Evolutionary conservation across 2,329 filamentous ascomycete genomes (phyloP).

Genomic region (Calonectria pauciramosa): DNA sequence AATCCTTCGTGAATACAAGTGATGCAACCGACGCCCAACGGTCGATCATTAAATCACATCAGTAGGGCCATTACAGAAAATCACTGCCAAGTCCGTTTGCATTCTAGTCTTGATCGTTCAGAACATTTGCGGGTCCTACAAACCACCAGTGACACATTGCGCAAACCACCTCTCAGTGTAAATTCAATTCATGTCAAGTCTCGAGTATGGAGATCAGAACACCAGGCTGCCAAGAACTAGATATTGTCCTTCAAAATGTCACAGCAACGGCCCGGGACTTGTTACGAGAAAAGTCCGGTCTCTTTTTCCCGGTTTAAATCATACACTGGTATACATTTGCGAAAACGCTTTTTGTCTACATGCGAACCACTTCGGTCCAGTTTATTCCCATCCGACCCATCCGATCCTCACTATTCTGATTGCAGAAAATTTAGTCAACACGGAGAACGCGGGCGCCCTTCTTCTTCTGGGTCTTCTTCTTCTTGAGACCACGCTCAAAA

Average conservation of each 20-base stretch:
- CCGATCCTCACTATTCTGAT: constrained; percentile 27
- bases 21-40: too few species aligned
- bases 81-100: background rate
- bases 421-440: constrained; percentile 70
- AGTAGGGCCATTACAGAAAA: background rate
- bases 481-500: constrained; percentile 86
- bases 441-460: constrained; percentile 79
- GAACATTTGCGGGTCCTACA: background rate
- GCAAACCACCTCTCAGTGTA: background rate
- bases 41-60: background rate
- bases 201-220: background rate
- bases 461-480: constrained; percentile 82
- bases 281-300: constrained; percentile 19
- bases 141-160: background rate
- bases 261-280: background rate
- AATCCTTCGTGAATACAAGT: too few species aligned
- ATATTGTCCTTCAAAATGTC: background rate
- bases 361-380: constrained; percentile 36
- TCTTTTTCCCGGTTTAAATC: constrained; percentile 39
- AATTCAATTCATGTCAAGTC: background rate
- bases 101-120: background rate
- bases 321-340: constrained; percentile 56
- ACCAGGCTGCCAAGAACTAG: background rate
- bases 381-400: constrained; percentile 40
- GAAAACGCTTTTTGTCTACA: constrained; percentile 53